A percentile compares a stretch with the other conserved stretches of the same genome.
Evolutionary conservation across 225 moss, liverwort and hornwort genomes (phyloP).

Genomic region (Marchantia paleacea): DNA sequence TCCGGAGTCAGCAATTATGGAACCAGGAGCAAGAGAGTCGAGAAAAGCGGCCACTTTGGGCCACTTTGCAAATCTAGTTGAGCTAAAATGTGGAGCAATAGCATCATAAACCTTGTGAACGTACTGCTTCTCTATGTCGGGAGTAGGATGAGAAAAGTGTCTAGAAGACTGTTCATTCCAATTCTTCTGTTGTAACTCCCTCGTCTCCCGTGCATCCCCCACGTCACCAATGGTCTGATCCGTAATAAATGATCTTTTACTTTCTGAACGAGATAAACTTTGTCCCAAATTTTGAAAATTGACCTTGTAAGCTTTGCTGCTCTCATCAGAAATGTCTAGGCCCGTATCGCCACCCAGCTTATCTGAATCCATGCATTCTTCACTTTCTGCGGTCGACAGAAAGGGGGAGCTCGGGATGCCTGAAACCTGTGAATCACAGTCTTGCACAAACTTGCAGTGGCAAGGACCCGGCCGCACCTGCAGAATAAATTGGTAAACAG

Average conservation of each 20-base stretch:
- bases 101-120: slow-evolving; percentile 97
- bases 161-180: neutral
- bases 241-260: neutral
- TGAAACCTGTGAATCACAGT: slow-evolving; percentile 75
- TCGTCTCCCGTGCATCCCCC: neutral
- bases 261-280: neutral
- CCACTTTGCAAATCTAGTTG: slow-evolving; percentile 96
- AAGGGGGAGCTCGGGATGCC: slow-evolving; percentile 28
- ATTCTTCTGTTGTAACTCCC: neutral
- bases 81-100: slow-evolving; percentile 97
- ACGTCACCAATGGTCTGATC: neutral
- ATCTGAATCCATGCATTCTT: slow-evolving; percentile 26
- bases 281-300: neutral
- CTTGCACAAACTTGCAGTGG: slow-evolving; percentile 51
- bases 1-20: slow-evolving; percentile 82
- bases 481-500: neutral
- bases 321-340: neutral
- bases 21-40: slow-evolving; percentile 66
- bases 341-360: slow-evolving; percentile 4
- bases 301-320: neutral
- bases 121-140: slow-evolving; percentile 90
- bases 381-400: slow-evolving; percentile 23
- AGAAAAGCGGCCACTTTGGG: slow-evolving; percentile 85
- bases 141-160: slow-evolving; percentile 33
- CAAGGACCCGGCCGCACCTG: slow-evolving; percentile 88